phyloP scores from a whole-genome alignment of 2,329 filamentous ascomycete species.

The Fusarium pininemorale region DNA sequence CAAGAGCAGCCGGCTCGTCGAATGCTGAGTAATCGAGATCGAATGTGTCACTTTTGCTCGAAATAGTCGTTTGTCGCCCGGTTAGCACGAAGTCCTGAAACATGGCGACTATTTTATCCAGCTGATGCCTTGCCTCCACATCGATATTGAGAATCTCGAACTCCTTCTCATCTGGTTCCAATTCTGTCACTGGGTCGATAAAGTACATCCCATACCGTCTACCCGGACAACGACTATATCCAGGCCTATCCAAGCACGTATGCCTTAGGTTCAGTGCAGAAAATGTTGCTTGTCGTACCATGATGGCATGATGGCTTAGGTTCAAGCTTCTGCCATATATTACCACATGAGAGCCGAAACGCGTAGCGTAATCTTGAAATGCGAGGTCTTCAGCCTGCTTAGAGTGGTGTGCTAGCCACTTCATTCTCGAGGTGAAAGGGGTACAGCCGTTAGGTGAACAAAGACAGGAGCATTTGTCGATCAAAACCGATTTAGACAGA shows the following conservation, averaged over 20 bases:
- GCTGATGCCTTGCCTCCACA: background rate
- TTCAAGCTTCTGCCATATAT: rapidly evolving
- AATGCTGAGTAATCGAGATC: background rate
- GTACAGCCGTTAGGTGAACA: background rate
- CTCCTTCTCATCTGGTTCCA: background rate
- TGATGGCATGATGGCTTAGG: rapidly evolving
- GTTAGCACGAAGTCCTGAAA: background rate
- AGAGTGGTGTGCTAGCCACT: rapidly evolving
- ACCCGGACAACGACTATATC: rapidly evolving
- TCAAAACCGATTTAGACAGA: rapidly evolving
- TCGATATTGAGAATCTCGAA: background rate
- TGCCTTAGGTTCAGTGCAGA: rapidly evolving
- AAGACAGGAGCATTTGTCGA: rapidly evolving
- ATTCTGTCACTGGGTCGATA: rapidly evolving
- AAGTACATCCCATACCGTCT: rapidly evolving
- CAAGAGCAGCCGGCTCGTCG: rapidly evolving
- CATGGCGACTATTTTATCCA: rapidly evolving
- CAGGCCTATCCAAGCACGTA: background rate
- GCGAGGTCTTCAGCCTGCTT: rapidly evolving
- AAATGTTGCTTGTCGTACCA: background rate
- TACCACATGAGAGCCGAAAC: rapidly evolving
- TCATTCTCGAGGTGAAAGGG: background rate
- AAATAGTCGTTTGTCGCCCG: rapidly evolving
- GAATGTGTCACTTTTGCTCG: rapidly evolving
- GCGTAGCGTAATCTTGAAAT: rapidly evolving